These are phyloP conservation scores for Lachnellula willkommii DNA, from an alignment of 2,329 filamentous ascomycete species.

Conservation along the genomic window DNA sequence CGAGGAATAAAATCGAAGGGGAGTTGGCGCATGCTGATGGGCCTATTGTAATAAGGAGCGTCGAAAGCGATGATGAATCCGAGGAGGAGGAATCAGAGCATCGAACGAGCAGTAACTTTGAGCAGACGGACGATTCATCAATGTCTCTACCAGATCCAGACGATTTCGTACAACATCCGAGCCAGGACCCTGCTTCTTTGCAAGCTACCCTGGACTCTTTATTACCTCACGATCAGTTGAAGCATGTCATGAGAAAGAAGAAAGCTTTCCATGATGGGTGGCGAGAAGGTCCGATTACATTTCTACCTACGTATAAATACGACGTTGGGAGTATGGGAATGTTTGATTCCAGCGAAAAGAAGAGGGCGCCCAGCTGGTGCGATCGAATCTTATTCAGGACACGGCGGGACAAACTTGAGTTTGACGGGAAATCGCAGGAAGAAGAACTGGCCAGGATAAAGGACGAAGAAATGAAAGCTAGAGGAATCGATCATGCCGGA, in stretches of 20 bases:
- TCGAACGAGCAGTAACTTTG: constrained; percentile 20
- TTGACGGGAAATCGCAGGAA: constrained; percentile 59
- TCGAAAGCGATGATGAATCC: constrained; percentile 43
- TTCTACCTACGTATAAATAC: constrained; percentile 96
- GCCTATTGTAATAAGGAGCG: constrained; percentile 41
- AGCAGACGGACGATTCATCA: constrained; percentile 35
- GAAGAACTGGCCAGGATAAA: constrained; percentile 62
- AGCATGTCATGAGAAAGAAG: constrained; percentile 63
- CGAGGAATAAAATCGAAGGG: constrained; percentile 28
- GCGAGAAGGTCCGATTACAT: constrained; percentile 81
- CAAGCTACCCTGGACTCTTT: constrained; percentile 85
- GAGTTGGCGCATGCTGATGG: constrained; percentile 42
- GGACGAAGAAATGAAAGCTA: constrained; percentile 80
- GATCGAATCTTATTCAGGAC: constrained; percentile 88
- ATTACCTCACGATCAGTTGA: constrained; percentile 83
- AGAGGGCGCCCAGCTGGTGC: constrained; percentile 90
- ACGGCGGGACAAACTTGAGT: constrained; percentile 60
- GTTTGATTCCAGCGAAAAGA: constrained; percentile 95
- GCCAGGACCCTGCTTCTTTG: constrained; percentile 76
- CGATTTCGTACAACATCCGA: constrained; percentile 61
- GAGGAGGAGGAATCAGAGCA: constrained; percentile 30
- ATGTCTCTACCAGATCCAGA: constrained; percentile 54
- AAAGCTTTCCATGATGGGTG: constrained; percentile 88
- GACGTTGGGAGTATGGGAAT: constrained; percentile 87
- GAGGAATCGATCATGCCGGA: constrained; percentile 65